Conservation (phyloP, 257 asterid genomes). For the Phtheirospermum japonicum region DNA sequence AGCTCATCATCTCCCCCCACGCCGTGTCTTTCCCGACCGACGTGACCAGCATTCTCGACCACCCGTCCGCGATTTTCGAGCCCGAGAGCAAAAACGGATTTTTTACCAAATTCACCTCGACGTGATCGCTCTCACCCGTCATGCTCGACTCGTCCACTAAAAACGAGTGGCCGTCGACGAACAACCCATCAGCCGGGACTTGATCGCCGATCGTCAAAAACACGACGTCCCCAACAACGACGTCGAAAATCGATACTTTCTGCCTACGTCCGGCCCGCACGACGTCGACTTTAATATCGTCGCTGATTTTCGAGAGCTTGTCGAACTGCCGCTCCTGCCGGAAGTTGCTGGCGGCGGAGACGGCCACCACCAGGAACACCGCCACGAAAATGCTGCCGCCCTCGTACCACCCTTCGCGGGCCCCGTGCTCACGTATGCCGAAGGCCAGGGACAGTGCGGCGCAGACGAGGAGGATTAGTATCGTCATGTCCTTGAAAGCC, state of each 20-base stretch:
- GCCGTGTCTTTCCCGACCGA: conserved; percentile 57
- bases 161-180: conserved; percentile 39
- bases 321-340: conserved; percentile 51
- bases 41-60: conserved; percentile 46
- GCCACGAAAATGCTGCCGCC: conserved; percentile 60
- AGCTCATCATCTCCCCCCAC: conserved; percentile 58
- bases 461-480: conserved; percentile 44
- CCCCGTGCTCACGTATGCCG: conserved; percentile 49
- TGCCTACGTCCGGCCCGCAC: conserved; percentile 41
- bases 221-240: conserved; percentile 53
- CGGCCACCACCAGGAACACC: conserved; percentile 49
- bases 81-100: conserved; percentile 56
- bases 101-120: conserved; percentile 27
- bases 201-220: conserved; percentile 49
- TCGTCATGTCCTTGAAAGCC: conserved; percentile 47
- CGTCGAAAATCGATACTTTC: conserved; percentile 42
- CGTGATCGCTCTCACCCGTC: conserved; percentile 40
- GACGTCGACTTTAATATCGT: conserved; percentile 38
- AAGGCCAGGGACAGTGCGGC: conserved; percentile 51
- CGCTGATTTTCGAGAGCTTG: conserved; percentile 46
- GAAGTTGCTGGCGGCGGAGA: conserved; percentile 50
- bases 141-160: conserved; percentile 52
- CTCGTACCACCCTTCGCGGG: conserved; percentile 50
- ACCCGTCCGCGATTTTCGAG: conserved; percentile 53
- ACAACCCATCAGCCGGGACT: conserved; percentile 67